These are phyloP conservation scores for Penicillium flavigenum DNA, from an alignment of 495 filamentous ascomycete species.

Conservation along the genomic window DNA sequence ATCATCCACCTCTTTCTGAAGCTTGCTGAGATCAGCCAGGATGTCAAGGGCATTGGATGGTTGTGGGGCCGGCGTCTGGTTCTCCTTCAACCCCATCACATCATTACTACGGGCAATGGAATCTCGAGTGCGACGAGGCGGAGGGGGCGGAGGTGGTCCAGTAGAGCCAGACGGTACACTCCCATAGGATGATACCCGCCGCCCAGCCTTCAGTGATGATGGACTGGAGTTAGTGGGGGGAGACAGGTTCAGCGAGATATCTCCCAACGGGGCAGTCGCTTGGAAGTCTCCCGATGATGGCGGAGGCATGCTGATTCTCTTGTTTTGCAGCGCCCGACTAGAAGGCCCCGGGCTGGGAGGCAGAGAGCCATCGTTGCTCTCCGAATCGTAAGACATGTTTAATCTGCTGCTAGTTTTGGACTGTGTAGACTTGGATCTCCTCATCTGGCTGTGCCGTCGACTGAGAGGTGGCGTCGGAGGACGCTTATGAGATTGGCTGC, in stretches of 20 bases:
- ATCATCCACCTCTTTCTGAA: conserved; percentile 73
- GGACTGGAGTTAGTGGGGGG: conserved; percentile 12
- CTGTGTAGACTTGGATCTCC: conserved; percentile 38
- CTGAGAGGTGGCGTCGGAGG: conserved; percentile 52
- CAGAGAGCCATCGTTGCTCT: conserved; percentile 28
- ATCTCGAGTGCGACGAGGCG: conserved; percentile 57
- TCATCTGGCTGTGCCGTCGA: conserved; percentile 50
- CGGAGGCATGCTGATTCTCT: conserved; percentile 30
- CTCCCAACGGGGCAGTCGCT: conserved; percentile 4
- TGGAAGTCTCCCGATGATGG: conserved; percentile 19
- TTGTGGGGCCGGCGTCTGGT: conserved; percentile 23
- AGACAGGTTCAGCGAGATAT: conserved; percentile 8
- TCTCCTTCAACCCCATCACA: conserved; percentile 23
- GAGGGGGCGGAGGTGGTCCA: conserved; percentile 57
- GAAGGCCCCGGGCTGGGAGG: conserved; percentile 38
- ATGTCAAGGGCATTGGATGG: conserved; percentile 54
- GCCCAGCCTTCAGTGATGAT: conserved; percentile 15
- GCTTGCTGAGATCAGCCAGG: conserved; percentile 62
- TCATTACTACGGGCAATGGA: conserved; percentile 52
- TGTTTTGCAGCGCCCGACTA: conserved; percentile 14
- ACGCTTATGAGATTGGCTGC: conserved; percentile 44
- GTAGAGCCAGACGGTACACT: conserved; percentile 29
- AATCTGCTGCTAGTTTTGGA: conserved; percentile 41
- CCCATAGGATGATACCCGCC: conserved; percentile 27
- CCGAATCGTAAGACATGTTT: conserved; percentile 28